phyloP scores from a whole-genome alignment of 331 rosid genomes.

The Telfairia occidentalis region DNA sequence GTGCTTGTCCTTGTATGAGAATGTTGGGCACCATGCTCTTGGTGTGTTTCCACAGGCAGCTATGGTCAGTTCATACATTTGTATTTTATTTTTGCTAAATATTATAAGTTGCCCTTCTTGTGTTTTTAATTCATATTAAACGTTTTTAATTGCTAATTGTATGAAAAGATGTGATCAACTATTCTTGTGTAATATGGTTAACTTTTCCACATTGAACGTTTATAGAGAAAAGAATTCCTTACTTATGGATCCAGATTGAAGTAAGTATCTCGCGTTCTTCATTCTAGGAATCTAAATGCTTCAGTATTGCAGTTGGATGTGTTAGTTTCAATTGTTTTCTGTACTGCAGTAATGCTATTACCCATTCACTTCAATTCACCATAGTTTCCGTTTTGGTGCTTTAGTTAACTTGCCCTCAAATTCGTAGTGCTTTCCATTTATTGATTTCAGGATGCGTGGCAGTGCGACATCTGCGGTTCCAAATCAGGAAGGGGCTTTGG shows the following conservation, averaged over 20 bases:
- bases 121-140: background rate
- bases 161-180: background rate
- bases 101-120: background rate
- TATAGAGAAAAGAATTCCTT: background rate
- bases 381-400: background rate
- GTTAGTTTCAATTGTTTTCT: background rate
- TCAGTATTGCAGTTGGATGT: background rate
- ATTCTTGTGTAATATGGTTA: background rate
- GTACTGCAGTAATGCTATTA: background rate
- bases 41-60: conserved; percentile 97
- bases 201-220: background rate
- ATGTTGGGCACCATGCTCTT: conserved; percentile 75
- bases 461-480: conserved; percentile 82
- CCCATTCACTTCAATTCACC: background rate
- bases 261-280: background rate
- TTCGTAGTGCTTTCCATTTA: background rate
- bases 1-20: conserved; percentile 84
- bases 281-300: background rate
- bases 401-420: background rate
- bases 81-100: background rate
- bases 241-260: background rate
- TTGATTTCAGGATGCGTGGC: conserved; percentile 80
- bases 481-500: conserved; percentile 99
- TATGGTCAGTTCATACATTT: conserved; percentile 39
- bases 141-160: background rate